Conservation (phyloP, 1,284 basidiomycete species). For the Lentinula novae-zelandiae region DNA sequence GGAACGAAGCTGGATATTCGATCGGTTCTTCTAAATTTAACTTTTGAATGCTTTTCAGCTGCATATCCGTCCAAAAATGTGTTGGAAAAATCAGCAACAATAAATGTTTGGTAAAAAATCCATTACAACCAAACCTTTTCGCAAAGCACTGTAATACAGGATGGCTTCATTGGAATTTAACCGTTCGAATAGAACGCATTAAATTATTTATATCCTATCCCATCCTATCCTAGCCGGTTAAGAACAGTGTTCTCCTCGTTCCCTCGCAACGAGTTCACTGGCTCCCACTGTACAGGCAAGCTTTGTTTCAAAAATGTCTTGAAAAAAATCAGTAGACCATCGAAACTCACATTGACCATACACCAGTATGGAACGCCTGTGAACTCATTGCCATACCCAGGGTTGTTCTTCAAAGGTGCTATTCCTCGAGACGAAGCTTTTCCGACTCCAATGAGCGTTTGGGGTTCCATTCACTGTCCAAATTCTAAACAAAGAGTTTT, state of each 20-base stretch:
- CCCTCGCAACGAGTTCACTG: background rate
- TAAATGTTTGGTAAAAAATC: no score
- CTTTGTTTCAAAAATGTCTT: background rate
- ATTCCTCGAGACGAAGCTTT: background rate
- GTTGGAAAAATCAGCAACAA: no score
- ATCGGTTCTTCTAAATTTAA: no score
- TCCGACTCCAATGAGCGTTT: constrained; percentile 5
- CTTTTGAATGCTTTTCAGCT: no score
- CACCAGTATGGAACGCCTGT: constrained; percentile 1
- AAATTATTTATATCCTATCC: no score
- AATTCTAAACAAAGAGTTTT: background rate
- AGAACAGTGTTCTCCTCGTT: background rate
- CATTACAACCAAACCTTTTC: no score
- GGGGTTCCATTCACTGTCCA: background rate
- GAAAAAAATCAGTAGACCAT: background rate
- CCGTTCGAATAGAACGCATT: no score
- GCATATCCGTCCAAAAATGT: no score
- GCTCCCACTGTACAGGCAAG: background rate
- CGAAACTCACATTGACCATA: constrained; percentile 9
- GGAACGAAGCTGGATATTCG: no score
- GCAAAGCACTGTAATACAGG: no score
- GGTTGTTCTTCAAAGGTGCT: background rate
- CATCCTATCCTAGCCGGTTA: no score
- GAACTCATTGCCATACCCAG: background rate
- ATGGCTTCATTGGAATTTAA: no score